Conservation (phyloP, 805 yeast species). For the Clavispora asparagi region DNA sequence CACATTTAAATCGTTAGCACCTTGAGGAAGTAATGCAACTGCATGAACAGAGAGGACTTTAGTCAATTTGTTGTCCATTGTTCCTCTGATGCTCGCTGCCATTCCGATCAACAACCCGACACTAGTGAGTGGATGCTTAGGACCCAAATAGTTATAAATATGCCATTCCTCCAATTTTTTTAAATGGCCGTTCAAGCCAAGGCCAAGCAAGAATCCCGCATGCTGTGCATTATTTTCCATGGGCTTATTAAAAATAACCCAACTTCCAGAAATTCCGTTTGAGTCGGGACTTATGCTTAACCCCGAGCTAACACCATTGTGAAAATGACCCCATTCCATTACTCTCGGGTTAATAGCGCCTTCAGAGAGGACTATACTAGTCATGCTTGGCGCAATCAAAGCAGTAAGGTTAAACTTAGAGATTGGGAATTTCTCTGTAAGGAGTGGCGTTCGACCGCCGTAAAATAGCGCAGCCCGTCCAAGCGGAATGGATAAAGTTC, state of each 20-base stretch:
- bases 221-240: conserved; percentile 68
- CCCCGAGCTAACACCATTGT: conserved; percentile 88
- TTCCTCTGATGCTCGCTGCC: conserved; percentile 81
- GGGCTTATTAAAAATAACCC: conserved; percentile 88
- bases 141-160: conserved; percentile 85
- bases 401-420: conserved; percentile 71
- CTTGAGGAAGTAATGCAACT: conserved; percentile 83
- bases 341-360: conserved; percentile 44
- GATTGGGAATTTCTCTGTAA: conserved; percentile 79
- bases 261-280: conserved; percentile 73
- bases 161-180: conserved; percentile 90
- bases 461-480: conserved; percentile 75
- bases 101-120: conserved; percentile 86
- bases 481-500: conserved; percentile 71
- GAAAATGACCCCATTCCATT: conserved; percentile 82
- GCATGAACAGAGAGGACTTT: conserved; percentile 92
- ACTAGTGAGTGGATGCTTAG: conserved; percentile 79
- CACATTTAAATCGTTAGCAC: conserved; percentile 86
- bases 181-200: conserved; percentile 89
- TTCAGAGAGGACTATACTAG: conserved; percentile 57
- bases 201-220: conserved; percentile 90
- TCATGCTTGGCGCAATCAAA: conserved; percentile 57
- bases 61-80: conserved; percentile 81
- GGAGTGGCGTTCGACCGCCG: conserved; percentile 65
- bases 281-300: conserved; percentile 65